These are phyloP conservation scores for Lentinula aciculospora DNA, from an alignment of 768 basidiomycete species.

Conservation along the genomic window DNA sequence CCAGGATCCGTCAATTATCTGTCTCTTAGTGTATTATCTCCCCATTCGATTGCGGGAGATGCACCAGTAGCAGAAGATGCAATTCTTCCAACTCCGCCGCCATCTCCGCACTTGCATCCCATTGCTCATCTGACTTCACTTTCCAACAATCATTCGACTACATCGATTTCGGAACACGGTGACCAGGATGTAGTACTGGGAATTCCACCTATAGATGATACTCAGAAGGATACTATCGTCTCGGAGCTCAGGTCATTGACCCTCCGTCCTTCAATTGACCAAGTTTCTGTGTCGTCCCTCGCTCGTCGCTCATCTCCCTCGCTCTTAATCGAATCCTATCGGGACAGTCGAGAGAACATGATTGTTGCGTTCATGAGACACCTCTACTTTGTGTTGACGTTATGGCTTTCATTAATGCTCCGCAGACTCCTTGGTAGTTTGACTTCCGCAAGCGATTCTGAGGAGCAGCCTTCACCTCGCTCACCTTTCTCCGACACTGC, in stretches of 20 bases:
- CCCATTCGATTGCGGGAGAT: slow-evolving; percentile 7
- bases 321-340: background rate
- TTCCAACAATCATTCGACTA: background rate
- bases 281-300: background rate
- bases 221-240: background rate
- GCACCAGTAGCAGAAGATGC: slow-evolving; percentile 9
- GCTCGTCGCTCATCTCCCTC: background rate
- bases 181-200: background rate
- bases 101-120: slow-evolving; percentile 26
- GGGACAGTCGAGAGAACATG: background rate
- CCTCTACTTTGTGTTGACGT: background rate
- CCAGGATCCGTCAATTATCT: slow-evolving; percentile 12
- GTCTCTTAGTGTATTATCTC: slow-evolving; percentile 28
- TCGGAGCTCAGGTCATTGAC: background rate
- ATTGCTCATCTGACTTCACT: slow-evolving; percentile 11
- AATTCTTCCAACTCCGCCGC: slow-evolving; percentile 31
- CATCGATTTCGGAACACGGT: background rate
- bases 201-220: background rate
- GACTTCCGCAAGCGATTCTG: background rate
- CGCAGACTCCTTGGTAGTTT: background rate
- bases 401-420: slow-evolving; percentile 1
- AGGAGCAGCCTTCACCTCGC: background rate
- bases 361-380: background rate
- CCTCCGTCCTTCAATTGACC: background rate
- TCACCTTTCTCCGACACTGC: background rate